Base-by-base conservation (phyloP, 352 stramenopile genomes). In the Blastocystis sp. region DNA sequence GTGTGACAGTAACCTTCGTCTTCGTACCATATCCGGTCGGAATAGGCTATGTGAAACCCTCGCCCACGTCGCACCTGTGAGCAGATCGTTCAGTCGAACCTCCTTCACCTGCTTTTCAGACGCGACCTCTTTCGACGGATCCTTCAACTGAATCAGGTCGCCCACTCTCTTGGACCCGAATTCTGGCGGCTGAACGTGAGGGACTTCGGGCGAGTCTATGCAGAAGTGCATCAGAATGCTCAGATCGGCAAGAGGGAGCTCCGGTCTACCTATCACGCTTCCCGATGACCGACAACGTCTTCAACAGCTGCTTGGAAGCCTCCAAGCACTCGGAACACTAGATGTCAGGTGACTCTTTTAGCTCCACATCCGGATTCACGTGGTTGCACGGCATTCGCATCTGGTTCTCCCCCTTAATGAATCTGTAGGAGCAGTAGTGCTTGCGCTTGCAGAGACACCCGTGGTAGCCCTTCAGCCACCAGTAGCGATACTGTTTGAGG, bases 1-100 rank as follows among this genome's bases (percentile, higher is more conserved):
- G 67, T 78, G 36, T 78, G 67, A 27, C n/a, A 69, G 36, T 29
- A 78, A 16, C 67, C 67, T 56, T 78, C 67, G 6, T 78, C 67
- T 56, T 78, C 67, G n/a, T 56, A 56, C 67, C 67, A 78, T 29
- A 71, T 42, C 8, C 59, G 36, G 6, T 71, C 36, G 8, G 14
- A 18, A 29, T 38, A 71, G 14, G 4, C 59, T 71, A 46, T 18
- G 24, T 11, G 14, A 11, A 44, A 71, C 7, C 14, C 8, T 36
- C 4, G n/a, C 9, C 7, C 7, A 46, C 7, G 4, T 21, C 8
- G 14, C 16, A 71, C 59, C 32, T 24, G 18, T 4, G 14, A 38
- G 32, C 8, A 71, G 59, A 48, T 44, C 32, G 14, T 71, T 7
- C 7, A 71, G 46, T 64, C 11, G 54, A 27, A 11, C 11, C 7